Conservation (phyloP, 1,139 yeast genomes). For the Pichia sp. region DNA sequence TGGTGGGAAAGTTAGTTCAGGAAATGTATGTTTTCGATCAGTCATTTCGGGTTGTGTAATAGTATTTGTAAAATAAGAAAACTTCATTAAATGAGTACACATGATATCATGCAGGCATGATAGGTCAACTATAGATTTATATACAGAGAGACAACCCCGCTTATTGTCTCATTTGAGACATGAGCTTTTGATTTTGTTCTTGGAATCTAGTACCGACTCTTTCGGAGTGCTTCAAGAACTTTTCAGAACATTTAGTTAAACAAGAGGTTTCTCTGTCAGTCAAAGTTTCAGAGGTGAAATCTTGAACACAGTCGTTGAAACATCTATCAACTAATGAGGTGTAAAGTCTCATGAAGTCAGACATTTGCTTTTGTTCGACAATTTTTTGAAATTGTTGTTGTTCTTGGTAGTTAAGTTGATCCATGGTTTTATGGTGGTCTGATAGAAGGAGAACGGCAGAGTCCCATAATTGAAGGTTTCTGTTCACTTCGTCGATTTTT, state of each 20-base stretch:
- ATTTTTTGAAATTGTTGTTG: conserved; percentile 94
- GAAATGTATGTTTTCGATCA: too few species aligned
- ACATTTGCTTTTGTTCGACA: conserved; percentile 97
- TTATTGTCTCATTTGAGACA: conserved; percentile 33
- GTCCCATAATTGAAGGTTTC: background rate
- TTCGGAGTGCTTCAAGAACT: conserved; percentile 96
- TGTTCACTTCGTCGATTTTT: background rate
- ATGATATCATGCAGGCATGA: too few species aligned
- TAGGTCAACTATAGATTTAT: too few species aligned
- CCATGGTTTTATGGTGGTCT: conserved; percentile 36
- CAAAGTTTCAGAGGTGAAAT: conserved; percentile 86
- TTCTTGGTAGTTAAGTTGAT: conserved; percentile 80
- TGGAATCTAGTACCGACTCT: conserved; percentile 99
- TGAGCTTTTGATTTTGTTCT: conserved; percentile 71
- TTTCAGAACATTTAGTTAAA: conserved; percentile 88
- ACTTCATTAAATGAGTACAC: too few species aligned
- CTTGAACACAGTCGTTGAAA: conserved; percentile 95
- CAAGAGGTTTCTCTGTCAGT: conserved; percentile 80
- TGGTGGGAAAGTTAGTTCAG: too few species aligned
- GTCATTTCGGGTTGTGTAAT: too few species aligned
- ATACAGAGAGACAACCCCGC: too few species aligned
- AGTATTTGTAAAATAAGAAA: too few species aligned
- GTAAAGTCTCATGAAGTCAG: conserved; percentile 94
- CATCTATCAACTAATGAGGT: conserved; percentile 94
- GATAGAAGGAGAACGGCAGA: conserved; percentile 10